phyloP scores from a whole-genome alignment of 2,329 filamentous ascomycete species.

The Davidsoniella australis region DNA sequence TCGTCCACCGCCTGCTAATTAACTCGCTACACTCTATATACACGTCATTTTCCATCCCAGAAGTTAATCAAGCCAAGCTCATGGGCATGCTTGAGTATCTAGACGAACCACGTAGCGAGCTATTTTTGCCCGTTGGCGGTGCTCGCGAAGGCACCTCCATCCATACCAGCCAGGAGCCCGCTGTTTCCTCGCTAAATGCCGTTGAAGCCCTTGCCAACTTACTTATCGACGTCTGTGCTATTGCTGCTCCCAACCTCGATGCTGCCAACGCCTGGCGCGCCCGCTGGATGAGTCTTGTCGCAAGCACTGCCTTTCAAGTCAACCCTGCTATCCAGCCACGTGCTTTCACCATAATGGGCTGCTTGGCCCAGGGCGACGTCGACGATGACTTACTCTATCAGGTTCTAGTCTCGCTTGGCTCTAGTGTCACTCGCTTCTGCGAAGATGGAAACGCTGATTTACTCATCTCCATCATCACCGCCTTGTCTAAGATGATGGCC shows the following conservation, averaged over 20 bases:
- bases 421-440: slow-evolving; percentile 45
- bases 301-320: slow-evolving; percentile 56
- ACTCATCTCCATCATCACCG: slow-evolving; percentile 49
- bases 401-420: slow-evolving; percentile 49
- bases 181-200: slow-evolving; percentile 8
- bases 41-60: slow-evolving; percentile 46
- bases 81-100: slow-evolving; percentile 39
- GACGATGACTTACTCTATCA: slow-evolving; percentile 57
- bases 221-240: slow-evolving; percentile 44
- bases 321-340: slow-evolving; percentile 54
- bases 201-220: slow-evolving; percentile 41
- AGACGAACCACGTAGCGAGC: slow-evolving; percentile 40
- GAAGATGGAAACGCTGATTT: slow-evolving; percentile 50
- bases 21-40: slow-evolving; percentile 53
- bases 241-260: slow-evolving; percentile 47
- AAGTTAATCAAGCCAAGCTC: slow-evolving; percentile 37
- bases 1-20: slow-evolving; percentile 46
- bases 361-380: slow-evolving; percentile 52
- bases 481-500: slow-evolving; percentile 53
- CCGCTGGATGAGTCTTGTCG: slow-evolving; percentile 57
- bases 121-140: slow-evolving; percentile 25
- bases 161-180: slow-evolving; percentile 28
- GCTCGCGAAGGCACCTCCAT: slow-evolving; percentile 35
- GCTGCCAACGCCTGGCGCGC: slow-evolving; percentile 53
- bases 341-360: slow-evolving; percentile 56